Base-by-base conservation (phyloP, 371 early-diverging fungal species). In the Circinella umbellata region DNA sequence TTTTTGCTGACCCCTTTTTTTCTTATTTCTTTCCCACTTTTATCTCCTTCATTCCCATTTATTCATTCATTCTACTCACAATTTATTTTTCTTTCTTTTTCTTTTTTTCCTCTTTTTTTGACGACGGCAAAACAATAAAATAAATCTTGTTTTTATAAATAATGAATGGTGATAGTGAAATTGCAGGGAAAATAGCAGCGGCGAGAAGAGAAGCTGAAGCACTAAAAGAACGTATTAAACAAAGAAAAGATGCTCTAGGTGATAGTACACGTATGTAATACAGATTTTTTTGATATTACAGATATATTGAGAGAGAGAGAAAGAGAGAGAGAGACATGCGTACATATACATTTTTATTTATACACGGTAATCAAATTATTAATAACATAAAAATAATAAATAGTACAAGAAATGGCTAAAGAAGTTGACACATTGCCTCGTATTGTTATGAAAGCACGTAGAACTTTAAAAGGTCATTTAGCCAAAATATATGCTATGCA, bases 401-500 rank as follows among this genome's bases (percentile, higher is more conserved):
- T 68, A 80, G 80, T 80, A 17, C 72, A 72, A 57, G 73, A 77
- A 65, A 86, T 90, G 83, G 84, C 90, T 13, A 79, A 85, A 69
- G 87, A 88, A 36, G 76, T 91, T 17, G 90, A 95, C 67, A 88
- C 94, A 36, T 80, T 98, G 63, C 96, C 97, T n/a, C 87, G 96
- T 47, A 90, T 96, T 62, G 89, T 87, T 53, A 96, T 98, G 94
- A 96, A 96, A 74, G 95, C 96, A 66, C 93, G 96, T 49, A 87
- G 97, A 63, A 95, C 95, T 20, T 88, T 98, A 55, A 97, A 97
- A 85, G 98, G 98, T 35, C 98, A 98, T 80, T 81, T 97, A 63
- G 97, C 97, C 47, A 98, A 98, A 79, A 96, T 98, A 71, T 98
- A 98, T 76, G 95, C 98, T n/a, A 96, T 98, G 97, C 96, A 98